phyloP scores from a whole-genome alignment of 2,329 filamentous ascomycete species.

The Thelonectria discophora region DNA sequence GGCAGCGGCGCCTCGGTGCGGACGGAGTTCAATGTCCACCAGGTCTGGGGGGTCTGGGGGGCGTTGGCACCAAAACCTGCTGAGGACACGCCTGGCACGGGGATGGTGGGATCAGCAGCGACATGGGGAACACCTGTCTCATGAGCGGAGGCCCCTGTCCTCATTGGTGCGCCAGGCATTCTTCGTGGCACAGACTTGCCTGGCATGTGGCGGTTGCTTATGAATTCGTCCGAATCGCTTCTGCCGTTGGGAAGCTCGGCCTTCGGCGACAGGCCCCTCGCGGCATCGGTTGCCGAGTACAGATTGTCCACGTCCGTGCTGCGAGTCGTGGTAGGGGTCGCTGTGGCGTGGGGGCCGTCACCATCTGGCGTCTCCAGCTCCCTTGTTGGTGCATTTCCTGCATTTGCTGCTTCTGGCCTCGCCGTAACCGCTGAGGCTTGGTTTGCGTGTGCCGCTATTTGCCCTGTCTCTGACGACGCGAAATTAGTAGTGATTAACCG shows the following conservation, averaged over 20 bases:
- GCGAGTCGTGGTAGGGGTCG: conserved; percentile 30
- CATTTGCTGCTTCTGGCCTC: neutral
- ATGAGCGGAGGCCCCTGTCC: conserved; percentile 28
- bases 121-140: conserved; percentile 32
- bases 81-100: neutral
- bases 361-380: neutral
- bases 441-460: neutral
- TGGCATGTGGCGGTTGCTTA: conserved; percentile 26
- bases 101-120: conserved; percentile 18
- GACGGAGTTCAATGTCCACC: conserved; percentile 24
- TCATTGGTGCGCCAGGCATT: conserved; percentile 42
- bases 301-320: conserved; percentile 16
- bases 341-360: conserved; percentile 33
- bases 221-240: conserved; percentile 24
- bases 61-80: conserved; percentile 11
- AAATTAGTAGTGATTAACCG: conserved; percentile 29
- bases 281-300: conserved; percentile 38
- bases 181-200: conserved; percentile 28
- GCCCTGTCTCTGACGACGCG: conserved; percentile 28
- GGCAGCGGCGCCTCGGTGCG: conserved; percentile 9
- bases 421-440: neutral
- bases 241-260: conserved; percentile 25
- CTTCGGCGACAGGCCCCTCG: conserved; percentile 27
- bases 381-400: conserved; percentile 1
- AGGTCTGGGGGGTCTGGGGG: neutral